Evolutionary conservation across 345 rosid species (phyloP), one percentile per base, ranked within the genome.

Genomic region (Camelina neglecta): DNA sequence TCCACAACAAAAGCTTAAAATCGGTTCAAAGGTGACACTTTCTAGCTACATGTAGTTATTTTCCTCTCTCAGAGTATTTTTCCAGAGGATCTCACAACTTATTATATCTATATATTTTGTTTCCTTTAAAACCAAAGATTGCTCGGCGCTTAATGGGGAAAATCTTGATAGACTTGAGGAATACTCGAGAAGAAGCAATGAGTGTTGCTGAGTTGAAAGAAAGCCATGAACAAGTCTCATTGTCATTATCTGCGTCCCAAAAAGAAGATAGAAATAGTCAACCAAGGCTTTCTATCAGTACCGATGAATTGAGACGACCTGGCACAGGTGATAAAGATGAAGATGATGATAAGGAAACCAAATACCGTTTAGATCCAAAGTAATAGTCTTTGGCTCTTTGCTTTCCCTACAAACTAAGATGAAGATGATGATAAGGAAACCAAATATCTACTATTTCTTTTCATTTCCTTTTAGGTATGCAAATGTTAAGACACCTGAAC

Each of bases 331-430:
- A 96, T 69, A 90, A 88, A 66, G 98, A 93, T 44, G 99, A 96
- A 47, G 98, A 95, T 58, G 98, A 96, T 72, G 93, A 93, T 74
- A 92, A 88, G 79, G 99, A 92, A 84, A 88, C 89, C 83, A 83
- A 96, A 86, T 96, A 96, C 76, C 97, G 99, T 56, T 80, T 96
- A 83, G 99, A 96, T 83, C 99, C 99, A 65, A 89, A 93, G 97
- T 92, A 60, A 61, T 62, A 50, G 67, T 48, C 35, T 24, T 35
- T 35, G 38, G 2, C 38, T 35, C 38, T 35, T 51, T 62, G 18
- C 41, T 57, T 74, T 50, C 13, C 13, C 12, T 15, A 5, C 16
- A 35, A 1, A 16, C 15, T 23, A 16, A n/a, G n/a, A n/a, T n/a
- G n/a, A n/a, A n/a, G n/a, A n/a, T n/a, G n/a, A n/a, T n/a, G n/a